Evolutionary conservation across 345 rosid species (phyloP).

Genomic region (Populus davidiana): DNA sequence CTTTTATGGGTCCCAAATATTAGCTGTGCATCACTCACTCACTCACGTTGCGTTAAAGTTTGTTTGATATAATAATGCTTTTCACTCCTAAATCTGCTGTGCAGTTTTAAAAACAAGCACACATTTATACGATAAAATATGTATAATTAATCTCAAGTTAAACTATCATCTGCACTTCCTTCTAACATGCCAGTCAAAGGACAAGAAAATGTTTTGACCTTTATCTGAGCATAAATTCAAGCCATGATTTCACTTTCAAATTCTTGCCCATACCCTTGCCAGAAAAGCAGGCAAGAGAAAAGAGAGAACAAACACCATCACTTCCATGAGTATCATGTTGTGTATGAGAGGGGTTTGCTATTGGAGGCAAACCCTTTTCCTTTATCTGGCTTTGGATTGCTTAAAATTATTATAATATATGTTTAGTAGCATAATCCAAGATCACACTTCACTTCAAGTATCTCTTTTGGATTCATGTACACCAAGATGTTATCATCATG

Average conservation of each 20-base stretch:
- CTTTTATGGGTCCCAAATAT: conserved; percentile 26
- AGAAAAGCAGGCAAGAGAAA: too few species aligned
- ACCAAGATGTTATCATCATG: background rate
- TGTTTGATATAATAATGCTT: too few species aligned
- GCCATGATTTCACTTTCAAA: background rate
- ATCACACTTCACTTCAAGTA: background rate
- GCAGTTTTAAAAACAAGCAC: too few species aligned
- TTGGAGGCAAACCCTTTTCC: background rate
- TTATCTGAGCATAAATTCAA: background rate
- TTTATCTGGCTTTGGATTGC: background rate
- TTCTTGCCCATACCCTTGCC: too few species aligned
- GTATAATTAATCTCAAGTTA: too few species aligned
- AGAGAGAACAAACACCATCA: background rate
- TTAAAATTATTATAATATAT: background rate
- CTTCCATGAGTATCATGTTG: background rate
- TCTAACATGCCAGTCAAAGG: background rate
- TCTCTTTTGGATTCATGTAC: background rate
- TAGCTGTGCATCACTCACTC: conserved; percentile 43
- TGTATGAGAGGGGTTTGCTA: background rate
- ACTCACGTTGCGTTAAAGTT: conserved; percentile 20
- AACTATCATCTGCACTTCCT: too few species aligned
- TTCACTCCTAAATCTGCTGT: too few species aligned
- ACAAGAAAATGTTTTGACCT: background rate
- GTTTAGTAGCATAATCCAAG: background rate
- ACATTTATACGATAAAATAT: too few species aligned